Conservation (phyloP, 75 land plant genomes). For the Gnetum montanum region DNA sequence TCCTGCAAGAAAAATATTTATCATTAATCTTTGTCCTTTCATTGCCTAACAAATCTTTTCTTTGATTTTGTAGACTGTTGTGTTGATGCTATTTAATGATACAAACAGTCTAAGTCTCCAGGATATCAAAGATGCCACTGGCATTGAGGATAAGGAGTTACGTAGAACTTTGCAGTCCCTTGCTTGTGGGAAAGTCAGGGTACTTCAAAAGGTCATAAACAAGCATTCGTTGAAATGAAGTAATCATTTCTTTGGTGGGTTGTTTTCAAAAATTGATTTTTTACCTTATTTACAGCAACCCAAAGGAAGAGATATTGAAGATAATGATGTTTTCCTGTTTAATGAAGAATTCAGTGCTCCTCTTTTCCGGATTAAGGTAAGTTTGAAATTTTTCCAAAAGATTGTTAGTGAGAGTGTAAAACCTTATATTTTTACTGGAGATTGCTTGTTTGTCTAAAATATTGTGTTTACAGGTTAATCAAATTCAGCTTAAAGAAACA, state of each 20-base stretch:
- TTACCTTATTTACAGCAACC: constrained; percentile 50
- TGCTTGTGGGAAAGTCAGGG: constrained; percentile 98
- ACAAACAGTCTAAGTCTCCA: constrained; percentile 75
- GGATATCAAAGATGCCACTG: constrained; percentile 93
- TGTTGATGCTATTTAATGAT: constrained; percentile 94
- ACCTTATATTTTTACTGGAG: too few relatives aligned
- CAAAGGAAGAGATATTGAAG: constrained; percentile 95
- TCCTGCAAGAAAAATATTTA: constrained; percentile 4
- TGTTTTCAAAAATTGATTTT: neutral
- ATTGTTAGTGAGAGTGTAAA: too few relatives aligned
- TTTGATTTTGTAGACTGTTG: constrained; percentile 79
- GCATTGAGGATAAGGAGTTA: constrained; percentile 96
- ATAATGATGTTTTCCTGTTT: constrained; percentile 80
- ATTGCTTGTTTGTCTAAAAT: too few relatives aligned
- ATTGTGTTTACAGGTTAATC: constrained; percentile 62
- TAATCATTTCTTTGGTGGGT: neutral
- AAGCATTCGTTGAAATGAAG: neutral
- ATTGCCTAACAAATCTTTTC: neutral
- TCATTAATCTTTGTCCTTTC: neutral
- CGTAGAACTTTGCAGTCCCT: constrained; percentile 95
- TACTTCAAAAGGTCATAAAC: constrained; percentile 79
- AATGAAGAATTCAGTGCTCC: constrained; percentile 94
- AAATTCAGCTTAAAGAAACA: constrained; percentile 98
- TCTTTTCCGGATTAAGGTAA: constrained; percentile 92
- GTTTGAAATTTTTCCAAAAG: too few relatives aligned